Evolutionary conservation across 306 rosid genomes (phyloP).

Genomic region (Astragalus glycyphyllos): DNA sequence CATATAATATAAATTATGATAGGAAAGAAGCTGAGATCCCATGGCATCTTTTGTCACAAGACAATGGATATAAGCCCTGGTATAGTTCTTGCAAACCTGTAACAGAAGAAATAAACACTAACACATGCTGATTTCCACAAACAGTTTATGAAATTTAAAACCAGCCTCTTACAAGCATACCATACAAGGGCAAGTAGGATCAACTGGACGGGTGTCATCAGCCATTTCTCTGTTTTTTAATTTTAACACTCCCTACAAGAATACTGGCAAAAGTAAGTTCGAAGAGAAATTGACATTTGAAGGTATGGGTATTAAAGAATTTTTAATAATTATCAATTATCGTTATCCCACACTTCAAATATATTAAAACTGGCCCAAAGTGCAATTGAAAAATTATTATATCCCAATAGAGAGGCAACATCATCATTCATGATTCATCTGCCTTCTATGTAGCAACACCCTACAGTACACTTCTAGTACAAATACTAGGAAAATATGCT

Average conservation of each 20-base stretch:
- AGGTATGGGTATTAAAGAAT: neutral
- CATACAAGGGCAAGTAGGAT: constrained; percentile 88
- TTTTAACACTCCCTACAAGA: constrained; percentile 83
- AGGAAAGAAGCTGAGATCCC: constrained; percentile 98
- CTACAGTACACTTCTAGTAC: neutral
- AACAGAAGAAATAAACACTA: constrained; percentile 42
- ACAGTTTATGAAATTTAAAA: constrained; percentile 30
- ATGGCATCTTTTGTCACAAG: constrained; percentile 96
- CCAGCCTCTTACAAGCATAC: constrained; percentile 50
- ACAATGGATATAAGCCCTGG: constrained; percentile 92
- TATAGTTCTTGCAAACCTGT: constrained; percentile 90
- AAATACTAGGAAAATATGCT: neutral
- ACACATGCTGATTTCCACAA: constrained; percentile 27
- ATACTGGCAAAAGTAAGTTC: constrained; percentile 1
- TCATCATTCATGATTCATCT: neutral
- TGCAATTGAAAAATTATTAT: constrained; percentile 11
- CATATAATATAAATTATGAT: constrained; percentile 91
- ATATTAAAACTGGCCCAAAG: constrained; percentile 18
- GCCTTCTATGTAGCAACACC: too few species aligned
- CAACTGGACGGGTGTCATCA: constrained; percentile 90
- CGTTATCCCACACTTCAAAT: neutral
- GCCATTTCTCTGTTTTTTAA: constrained; percentile 86
- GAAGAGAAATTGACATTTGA: constrained; percentile 5
- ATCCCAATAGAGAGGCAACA: constrained; percentile 2
- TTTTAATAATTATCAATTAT: neutral